Conservation (phyloP, 208 protist species). For the Spironucleus salmonicida region DNA sequence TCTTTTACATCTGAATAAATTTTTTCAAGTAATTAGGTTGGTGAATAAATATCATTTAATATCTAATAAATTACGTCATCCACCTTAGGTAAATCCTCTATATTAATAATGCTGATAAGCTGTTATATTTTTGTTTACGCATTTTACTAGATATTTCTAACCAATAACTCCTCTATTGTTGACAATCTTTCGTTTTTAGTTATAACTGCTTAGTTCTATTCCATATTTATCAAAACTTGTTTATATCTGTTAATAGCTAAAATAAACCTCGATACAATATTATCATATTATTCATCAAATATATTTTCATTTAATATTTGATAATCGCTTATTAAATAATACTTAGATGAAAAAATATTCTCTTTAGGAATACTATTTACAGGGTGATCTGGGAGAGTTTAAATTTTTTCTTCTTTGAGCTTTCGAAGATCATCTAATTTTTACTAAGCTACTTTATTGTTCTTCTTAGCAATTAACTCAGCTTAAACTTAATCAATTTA, state of each 20-base stretch:
- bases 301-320: not conserved
- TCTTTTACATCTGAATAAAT: not conserved
- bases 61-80: not conserved
- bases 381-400: no score
- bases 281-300: not conserved
- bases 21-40: not conserved
- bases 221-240: not conserved
- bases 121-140: not conserved
- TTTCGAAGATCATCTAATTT: no score
- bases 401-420: no score
- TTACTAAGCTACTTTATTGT: no score
- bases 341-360: not conserved
- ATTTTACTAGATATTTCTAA: not conserved
- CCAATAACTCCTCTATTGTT: not conserved
- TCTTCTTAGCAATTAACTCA: no score
- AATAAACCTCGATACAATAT: not conserved
- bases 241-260: not conserved
- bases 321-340: not conserved
- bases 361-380: not conserved
- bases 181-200: not conserved
- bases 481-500: no score
- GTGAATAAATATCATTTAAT: not conserved
- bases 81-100: not conserved
- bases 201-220: not conserved
- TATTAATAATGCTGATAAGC: no score